Percentiles rank a stretch among this genome's conserved stretches.
Evolutionary conservation across 1,284 basidiomycete species (phyloP).

Genomic region (Heterobasidion parviporum): DNA sequence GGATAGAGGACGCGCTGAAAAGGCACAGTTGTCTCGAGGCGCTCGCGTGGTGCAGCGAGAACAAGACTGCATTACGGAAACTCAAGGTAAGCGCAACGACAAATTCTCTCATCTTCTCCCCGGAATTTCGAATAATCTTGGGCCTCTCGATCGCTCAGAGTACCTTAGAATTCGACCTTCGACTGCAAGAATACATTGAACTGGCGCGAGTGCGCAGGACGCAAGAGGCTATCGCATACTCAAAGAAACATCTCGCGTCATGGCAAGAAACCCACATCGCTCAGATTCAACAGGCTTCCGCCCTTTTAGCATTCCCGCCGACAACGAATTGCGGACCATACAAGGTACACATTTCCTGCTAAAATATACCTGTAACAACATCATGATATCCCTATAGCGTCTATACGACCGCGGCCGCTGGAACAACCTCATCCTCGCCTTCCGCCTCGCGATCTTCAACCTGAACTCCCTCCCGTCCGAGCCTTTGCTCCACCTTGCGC

Average conservation of each 20-base stretch:
- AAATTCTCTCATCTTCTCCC: constrained; percentile 2
- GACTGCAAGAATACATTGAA: constrained; percentile 96
- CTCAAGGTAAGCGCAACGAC: constrained; percentile 53
- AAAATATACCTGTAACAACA: background rate
- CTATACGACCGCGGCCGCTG: constrained; percentile 79
- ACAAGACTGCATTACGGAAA: constrained; percentile 87
- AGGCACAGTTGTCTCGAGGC: constrained; percentile 80
- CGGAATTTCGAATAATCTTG: background rate
- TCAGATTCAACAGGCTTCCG: constrained; percentile 74
- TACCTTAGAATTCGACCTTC: constrained; percentile 91
- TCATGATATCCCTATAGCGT: constrained; percentile 39
- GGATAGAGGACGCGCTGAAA: constrained; percentile 77
- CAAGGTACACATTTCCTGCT: constrained; percentile 35
- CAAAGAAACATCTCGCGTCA: constrained; percentile 72
- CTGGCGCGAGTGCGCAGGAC: constrained; percentile 65
- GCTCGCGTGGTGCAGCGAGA: constrained; percentile 93
- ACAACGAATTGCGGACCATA: constrained; percentile 63
- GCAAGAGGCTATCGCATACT: constrained; percentile 79
- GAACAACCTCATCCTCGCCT: constrained; percentile 63
- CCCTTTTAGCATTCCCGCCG: constrained; percentile 67
- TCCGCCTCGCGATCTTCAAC: constrained; percentile 78
- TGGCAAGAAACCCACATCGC: constrained; percentile 75
- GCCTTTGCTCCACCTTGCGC: constrained; percentile 76
- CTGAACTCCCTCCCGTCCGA: constrained; percentile 83
- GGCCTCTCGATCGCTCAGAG: constrained; percentile 43